A percentile compares a stretch with the other conserved stretches of the same genome.
These are phyloP conservation scores for Lumnitzera racemosa DNA, from an alignment of 345 rosid genomes.

Conservation along the genomic window DNA sequence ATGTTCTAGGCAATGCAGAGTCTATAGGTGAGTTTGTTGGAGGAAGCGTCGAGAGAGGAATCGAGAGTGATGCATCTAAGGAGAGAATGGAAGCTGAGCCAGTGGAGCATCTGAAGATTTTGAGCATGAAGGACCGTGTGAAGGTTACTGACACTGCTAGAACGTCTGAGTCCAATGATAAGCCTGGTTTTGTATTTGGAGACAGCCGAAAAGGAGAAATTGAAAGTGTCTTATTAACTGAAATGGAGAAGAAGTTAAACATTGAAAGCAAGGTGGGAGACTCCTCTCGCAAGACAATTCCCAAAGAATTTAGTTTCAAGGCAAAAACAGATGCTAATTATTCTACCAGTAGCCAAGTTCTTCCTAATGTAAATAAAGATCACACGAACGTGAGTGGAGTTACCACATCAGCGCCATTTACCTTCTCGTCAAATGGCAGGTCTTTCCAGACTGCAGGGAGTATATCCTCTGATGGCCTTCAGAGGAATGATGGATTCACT, in stretches of 20 bases:
- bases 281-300: slow-evolving; percentile 23
- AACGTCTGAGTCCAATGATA: slow-evolving; percentile 9
- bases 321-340: slow-evolving; percentile 24
- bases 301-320: slow-evolving; percentile 22
- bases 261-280: slow-evolving; percentile 23
- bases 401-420: slow-evolving; percentile 13
- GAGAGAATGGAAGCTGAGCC: slow-evolving; percentile 26
- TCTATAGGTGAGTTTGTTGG: slow-evolving; percentile 11
- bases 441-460: slow-evolving; percentile 4
- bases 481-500: slow-evolving; percentile 19
- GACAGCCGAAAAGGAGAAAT: slow-evolving; percentile 28
- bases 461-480: slow-evolving; percentile 14
- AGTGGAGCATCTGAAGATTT: slow-evolving; percentile 34
- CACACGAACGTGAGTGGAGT: slow-evolving; percentile 6
- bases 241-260: slow-evolving; percentile 51
- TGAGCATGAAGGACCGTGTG: slow-evolving; percentile 30
- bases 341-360: slow-evolving; percentile 20
- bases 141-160: slow-evolving; percentile 3
- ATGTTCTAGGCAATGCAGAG: not conserved
- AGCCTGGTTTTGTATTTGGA: slow-evolving; percentile 14
- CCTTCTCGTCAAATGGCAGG: slow-evolving; percentile 15
- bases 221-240: slow-evolving; percentile 35
- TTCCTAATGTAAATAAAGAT: slow-evolving; percentile 14
- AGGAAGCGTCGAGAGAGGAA: slow-evolving; percentile 2
- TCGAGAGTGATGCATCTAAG: slow-evolving; percentile 15